Conservation (phyloP, 495 filamentous ascomycete species). For the Neurospora sp. region DNA sequence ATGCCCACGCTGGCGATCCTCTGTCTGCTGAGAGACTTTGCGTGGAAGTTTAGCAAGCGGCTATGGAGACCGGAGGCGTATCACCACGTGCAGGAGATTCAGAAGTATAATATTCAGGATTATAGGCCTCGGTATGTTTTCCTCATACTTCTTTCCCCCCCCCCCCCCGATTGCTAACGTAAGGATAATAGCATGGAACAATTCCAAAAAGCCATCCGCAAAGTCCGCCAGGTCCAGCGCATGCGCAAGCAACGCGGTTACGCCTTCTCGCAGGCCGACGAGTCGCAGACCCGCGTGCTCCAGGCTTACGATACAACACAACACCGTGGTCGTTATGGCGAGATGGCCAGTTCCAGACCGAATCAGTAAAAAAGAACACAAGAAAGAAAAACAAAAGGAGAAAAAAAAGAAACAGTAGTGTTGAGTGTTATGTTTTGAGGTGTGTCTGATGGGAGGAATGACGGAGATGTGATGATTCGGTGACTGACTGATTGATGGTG, state of each 20-base stretch:
- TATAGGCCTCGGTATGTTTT: constrained; percentile 70
- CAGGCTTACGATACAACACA: constrained; percentile 96
- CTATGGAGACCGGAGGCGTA: constrained; percentile 96
- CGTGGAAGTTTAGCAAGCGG: constrained; percentile 76
- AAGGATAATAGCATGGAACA: constrained; percentile 76
- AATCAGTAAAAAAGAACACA: constrained; percentile 9
- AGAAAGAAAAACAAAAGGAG: no score
- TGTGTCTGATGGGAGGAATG: background rate
- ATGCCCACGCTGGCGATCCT: constrained; percentile 66
- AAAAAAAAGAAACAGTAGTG: background rate
- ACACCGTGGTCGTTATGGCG: constrained; percentile 84
- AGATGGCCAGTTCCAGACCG: constrained; percentile 72
- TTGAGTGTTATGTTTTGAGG: background rate
- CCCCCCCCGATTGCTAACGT: background rate
- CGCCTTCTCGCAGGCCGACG: constrained; percentile 95
- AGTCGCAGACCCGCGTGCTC: constrained; percentile 84
- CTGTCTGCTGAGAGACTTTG: constrained; percentile 83
- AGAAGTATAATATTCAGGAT: constrained; percentile 99
- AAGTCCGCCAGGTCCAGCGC: constrained; percentile 94
- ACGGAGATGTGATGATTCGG: background rate
- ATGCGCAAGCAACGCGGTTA: constrained; percentile 99
- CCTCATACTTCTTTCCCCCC: background rate
- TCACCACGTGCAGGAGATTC: constrained; percentile 98
- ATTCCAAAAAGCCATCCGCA: constrained; percentile 98
- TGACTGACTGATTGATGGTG: background rate